Conservation (phyloP, 352 stramenopile species). For the Pythium phragmitis region DNA sequence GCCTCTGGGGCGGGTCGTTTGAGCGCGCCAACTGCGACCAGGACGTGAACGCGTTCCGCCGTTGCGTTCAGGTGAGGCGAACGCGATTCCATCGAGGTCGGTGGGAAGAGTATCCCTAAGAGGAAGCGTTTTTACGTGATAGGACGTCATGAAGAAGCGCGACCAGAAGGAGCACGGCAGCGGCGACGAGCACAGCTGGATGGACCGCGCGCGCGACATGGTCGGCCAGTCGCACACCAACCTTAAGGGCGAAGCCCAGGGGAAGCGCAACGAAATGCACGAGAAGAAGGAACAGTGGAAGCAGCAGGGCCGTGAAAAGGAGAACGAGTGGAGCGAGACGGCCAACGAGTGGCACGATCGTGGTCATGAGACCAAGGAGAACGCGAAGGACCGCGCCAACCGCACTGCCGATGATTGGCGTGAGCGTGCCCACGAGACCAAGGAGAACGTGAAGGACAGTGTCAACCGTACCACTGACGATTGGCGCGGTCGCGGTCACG, state of each 20-base stretch:
- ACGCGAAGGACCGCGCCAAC: constrained; percentile 34
- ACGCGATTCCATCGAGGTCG: neutral
- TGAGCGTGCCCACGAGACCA: constrained; percentile 35
- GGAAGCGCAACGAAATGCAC: constrained; percentile 32
- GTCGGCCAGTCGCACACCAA: constrained; percentile 10
- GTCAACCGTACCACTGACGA: constrained; percentile 31
- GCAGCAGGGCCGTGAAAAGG: constrained; percentile 32
- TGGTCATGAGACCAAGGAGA: constrained; percentile 30
- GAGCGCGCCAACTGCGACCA: constrained; percentile 64
- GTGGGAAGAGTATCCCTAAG: too few relatives aligned
- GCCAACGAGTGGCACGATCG: constrained; percentile 30
- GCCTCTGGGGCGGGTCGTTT: constrained; percentile 65
- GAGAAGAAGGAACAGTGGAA: constrained; percentile 32
- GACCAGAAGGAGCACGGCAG: constrained; percentile 29
- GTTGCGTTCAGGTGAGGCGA: constrained; percentile 58
- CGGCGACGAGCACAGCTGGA: constrained; percentile 45
- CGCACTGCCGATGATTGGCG: constrained; percentile 25
- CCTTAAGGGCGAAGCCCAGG: constrained; percentile 23
- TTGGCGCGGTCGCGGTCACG: constrained; percentile 29
- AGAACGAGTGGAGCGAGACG: constrained; percentile 31
- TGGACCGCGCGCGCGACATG: constrained; percentile 40
- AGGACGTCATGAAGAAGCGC: constrained; percentile 50
- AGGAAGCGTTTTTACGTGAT: neutral
- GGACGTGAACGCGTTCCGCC: constrained; percentile 67
- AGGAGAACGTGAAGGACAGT: constrained; percentile 33